These are phyloP conservation scores for Fusarium avenaceum DNA, from an alignment of 2,329 filamentous ascomycete species.

Conservation along the genomic window DNA sequence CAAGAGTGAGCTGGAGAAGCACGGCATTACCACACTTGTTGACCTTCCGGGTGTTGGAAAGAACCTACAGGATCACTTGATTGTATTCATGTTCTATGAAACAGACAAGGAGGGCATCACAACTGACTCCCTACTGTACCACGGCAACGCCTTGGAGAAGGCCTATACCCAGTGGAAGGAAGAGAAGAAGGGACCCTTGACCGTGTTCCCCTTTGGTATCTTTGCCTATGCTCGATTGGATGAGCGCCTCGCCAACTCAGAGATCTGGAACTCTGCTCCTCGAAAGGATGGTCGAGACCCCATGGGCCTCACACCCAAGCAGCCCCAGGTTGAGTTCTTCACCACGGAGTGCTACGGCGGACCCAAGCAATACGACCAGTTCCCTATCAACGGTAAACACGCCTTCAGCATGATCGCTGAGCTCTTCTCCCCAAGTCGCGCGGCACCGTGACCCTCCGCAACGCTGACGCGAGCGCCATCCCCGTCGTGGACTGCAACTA, in stretches of 20 bases:
- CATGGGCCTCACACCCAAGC: slow-evolving; percentile 69
- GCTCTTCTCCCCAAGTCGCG: slow-evolving; percentile 69
- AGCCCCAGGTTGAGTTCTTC: slow-evolving; percentile 74
- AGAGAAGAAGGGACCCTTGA: slow-evolving; percentile 69
- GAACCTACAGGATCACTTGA: slow-evolving; percentile 65
- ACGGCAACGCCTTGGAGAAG: slow-evolving; percentile 64
- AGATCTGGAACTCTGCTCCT: slow-evolving; percentile 66
- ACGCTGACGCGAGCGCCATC: slow-evolving; percentile 62
- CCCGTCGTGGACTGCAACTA: slow-evolving; percentile 72
- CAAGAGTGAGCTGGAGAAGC: slow-evolving; percentile 57
- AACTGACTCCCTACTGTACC: slow-evolving; percentile 67
- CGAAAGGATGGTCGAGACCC: slow-evolving; percentile 68
- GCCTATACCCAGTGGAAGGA: slow-evolving; percentile 69
- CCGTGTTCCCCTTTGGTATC: slow-evolving; percentile 72
- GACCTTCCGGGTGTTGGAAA: slow-evolving; percentile 64
- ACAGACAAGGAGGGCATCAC: slow-evolving; percentile 65
- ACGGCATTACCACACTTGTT: slow-evolving; percentile 58
- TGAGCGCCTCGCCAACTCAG: slow-evolving; percentile 67
- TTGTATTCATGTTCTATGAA: slow-evolving; percentile 73
- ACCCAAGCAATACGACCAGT: slow-evolving; percentile 68
- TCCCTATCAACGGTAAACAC: slow-evolving; percentile 65
- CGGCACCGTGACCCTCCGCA: slow-evolving; percentile 66
- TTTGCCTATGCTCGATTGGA: slow-evolving; percentile 74
- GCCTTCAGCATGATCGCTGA: slow-evolving; percentile 71
- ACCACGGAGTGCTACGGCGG: slow-evolving; percentile 73